phyloP scores from a whole-genome alignment of 257 asterid genomes.

The Nemophila menziesii region DNA sequence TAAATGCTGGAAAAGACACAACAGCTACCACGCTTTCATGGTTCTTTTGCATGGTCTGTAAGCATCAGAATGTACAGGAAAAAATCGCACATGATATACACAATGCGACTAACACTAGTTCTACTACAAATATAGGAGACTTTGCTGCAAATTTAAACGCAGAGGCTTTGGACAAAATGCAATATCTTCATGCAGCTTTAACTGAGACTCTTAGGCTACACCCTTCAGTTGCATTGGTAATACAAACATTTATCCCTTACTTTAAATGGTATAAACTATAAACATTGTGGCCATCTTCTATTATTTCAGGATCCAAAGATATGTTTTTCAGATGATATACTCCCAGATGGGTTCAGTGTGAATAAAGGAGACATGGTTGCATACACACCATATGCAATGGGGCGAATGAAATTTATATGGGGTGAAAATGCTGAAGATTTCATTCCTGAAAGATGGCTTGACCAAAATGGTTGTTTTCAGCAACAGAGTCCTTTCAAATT shows the following conservation, averaged over 20 bases:
- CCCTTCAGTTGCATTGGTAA: slow-evolving; percentile 65
- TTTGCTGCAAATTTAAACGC: slow-evolving; percentile 28
- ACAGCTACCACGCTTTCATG: slow-evolving; percentile 40
- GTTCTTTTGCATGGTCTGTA: slow-evolving; percentile 42
- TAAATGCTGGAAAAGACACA: slow-evolving; percentile 51
- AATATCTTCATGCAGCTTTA: slow-evolving; percentile 44
- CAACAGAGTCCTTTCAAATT: slow-evolving; percentile 43
- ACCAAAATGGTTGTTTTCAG: slow-evolving; percentile 28
- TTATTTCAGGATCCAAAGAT: slow-evolving; percentile 28
- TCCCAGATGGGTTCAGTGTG: slow-evolving; percentile 39
- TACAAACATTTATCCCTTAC: slow-evolving; percentile 1
- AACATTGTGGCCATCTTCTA: not conserved
- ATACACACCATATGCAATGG: slow-evolving; percentile 55
- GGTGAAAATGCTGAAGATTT: slow-evolving; percentile 39
- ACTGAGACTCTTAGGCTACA: slow-evolving; percentile 53
- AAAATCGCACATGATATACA: slow-evolving; percentile 31
- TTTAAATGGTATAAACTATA: not conserved
- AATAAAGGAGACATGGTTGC: slow-evolving; percentile 32
- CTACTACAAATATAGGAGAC: slow-evolving; percentile 13
- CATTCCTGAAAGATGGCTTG: slow-evolving; percentile 57
- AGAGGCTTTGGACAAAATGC: slow-evolving; percentile 43
- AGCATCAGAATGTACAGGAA: slow-evolving; percentile 43
- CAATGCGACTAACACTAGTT: slow-evolving; percentile 14
- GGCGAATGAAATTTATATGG: slow-evolving; percentile 49
- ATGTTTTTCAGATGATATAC: slow-evolving; percentile 34